A percentile compares a stretch with the other conserved stretches of the same genome.
phyloP scores from a whole-genome alignment of 441 rosid species.

The Geranium incanum region DNA sequence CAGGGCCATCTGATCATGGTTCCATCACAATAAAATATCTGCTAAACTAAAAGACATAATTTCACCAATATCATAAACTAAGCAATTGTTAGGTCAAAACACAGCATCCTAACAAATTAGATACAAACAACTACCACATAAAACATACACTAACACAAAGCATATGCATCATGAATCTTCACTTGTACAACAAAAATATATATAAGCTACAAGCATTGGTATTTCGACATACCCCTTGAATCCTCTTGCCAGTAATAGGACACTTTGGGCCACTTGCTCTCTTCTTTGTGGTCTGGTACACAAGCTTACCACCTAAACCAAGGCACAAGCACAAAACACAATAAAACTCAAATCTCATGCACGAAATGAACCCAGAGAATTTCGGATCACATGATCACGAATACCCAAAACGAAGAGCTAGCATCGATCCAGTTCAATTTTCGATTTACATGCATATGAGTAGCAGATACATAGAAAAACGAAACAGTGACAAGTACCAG shows the following conservation, averaged over 20 bases:
- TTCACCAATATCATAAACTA: background rate
- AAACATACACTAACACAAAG: background rate
- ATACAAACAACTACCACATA: background rate
- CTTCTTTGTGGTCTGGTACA: conserved; percentile 10
- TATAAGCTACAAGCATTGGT: background rate
- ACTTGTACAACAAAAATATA: background rate
- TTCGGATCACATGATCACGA: background rate
- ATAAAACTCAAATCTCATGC: background rate
- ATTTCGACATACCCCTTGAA: background rate
- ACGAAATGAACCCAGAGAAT: background rate
- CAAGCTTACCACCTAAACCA: conserved; percentile 4
- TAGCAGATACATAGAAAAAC: background rate
- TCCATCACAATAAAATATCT: background rate
- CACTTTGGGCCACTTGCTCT: conserved; percentile 11
- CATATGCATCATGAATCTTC: background rate
- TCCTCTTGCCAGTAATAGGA: conserved; percentile 10
- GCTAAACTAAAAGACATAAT: background rate
- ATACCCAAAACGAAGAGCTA: background rate
- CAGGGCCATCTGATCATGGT: background rate
- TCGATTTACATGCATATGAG: no score
- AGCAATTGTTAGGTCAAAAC: background rate
- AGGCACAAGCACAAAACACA: background rate
- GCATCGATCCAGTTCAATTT: background rate
- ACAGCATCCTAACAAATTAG: background rate
- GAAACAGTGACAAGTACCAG: conserved; percentile 29